Conservation (phyloP, 331 rosid genomes). For the Stylosanthes scabra region DNA sequence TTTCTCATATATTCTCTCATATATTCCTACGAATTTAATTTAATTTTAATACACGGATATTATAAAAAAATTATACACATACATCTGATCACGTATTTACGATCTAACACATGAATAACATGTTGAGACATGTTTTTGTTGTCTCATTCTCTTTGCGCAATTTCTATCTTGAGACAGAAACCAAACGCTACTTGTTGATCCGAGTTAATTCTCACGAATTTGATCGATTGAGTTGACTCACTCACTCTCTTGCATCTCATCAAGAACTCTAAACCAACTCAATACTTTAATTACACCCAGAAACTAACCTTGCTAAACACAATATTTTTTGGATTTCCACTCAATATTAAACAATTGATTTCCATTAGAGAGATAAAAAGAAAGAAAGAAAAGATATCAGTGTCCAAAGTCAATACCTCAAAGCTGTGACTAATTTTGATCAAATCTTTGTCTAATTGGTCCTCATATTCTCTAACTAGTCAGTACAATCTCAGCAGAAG, state of each 20-base stretch:
- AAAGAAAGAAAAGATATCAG: background rate
- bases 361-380: background rate
- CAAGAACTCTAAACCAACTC: background rate
- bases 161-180: too few species aligned
- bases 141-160: too few species aligned
- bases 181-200: background rate
- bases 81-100: too few species aligned
- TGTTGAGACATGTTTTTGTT: too few species aligned
- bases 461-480: constrained; percentile 3
- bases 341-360: constrained; percentile 1
- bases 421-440: background rate
- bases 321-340: background rate
- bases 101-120: too few species aligned
- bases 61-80: too few species aligned
- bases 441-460: constrained; percentile 4
- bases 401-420: background rate
- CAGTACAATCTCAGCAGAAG: background rate
- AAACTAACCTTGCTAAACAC: background rate
- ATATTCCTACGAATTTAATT: too few species aligned
- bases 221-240: background rate
- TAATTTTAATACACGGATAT: too few species aligned
- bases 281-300: background rate
- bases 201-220: background rate
- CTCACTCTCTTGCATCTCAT: background rate
- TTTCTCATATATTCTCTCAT: too few species aligned